A percentile compares a stretch with the other conserved stretches of the same genome.
These are phyloP conservation scores for Xenosphaeropsis pyriputrescens DNA, from an alignment of 2,329 filamentous ascomycete species.

Conservation along the genomic window DNA sequence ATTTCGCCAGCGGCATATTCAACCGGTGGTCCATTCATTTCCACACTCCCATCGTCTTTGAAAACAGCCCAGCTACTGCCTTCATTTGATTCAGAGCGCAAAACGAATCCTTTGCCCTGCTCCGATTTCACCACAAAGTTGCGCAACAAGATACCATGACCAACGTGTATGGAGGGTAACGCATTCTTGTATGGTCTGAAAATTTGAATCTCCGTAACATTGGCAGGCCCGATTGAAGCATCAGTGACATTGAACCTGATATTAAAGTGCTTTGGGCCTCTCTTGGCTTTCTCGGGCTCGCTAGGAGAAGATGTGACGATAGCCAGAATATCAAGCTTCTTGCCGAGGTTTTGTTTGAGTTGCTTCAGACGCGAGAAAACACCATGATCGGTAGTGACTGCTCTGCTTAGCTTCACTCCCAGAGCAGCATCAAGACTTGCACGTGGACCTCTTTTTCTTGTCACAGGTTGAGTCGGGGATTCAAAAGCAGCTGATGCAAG, in stretches of 20 bases:
- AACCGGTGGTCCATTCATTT: constrained; percentile 44
- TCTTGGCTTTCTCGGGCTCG: constrained; percentile 36
- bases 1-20: constrained; percentile 38
- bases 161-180: constrained; percentile 36
- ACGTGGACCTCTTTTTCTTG: constrained; percentile 3
- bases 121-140: constrained; percentile 38
- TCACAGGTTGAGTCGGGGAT: constrained; percentile 10
- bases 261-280: constrained; percentile 42
- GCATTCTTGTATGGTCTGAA: constrained; percentile 42
- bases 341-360: constrained; percentile 32
- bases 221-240: constrained; percentile 32
- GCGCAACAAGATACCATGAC: constrained; percentile 43
- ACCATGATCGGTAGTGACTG: constrained; percentile 24
- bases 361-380: constrained; percentile 37
- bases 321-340: constrained; percentile 36
- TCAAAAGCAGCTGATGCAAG: constrained; percentile 12
- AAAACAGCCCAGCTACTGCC: constrained; percentile 48
- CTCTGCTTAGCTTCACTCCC: constrained; percentile 1
- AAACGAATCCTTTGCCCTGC: constrained; percentile 37
- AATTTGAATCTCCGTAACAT: constrained; percentile 38
- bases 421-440: too few relatives aligned
- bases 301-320: constrained; percentile 35
- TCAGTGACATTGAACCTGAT: constrained; percentile 43
- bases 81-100: constrained; percentile 31
- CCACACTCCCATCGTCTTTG: constrained; percentile 22